Percentiles rank a stretch among this genome's conserved stretches.
Conservation (phyloP, 257 asterid genomes). For the Henckelia pumila region DNA sequence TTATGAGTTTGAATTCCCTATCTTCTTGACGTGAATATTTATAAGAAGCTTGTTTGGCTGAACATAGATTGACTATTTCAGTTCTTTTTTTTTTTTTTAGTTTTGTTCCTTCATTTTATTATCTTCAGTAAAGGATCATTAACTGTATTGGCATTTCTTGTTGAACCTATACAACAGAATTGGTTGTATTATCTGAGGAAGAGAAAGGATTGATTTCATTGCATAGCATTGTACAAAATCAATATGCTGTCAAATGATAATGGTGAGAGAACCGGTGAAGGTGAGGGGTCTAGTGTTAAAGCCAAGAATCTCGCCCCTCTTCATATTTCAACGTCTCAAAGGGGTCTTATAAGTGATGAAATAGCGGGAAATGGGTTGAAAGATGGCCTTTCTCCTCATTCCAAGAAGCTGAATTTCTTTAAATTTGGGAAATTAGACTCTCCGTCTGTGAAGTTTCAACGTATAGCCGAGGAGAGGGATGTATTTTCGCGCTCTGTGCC, state of each 20-base stretch:
- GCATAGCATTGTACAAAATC: conserved; percentile 1
- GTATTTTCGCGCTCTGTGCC: conserved; percentile 73
- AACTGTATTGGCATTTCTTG: neutral
- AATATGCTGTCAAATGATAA: conserved; percentile 53
- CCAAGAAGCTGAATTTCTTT: conserved; percentile 44
- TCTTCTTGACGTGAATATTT: conserved; percentile 3
- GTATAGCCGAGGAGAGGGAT: conserved; percentile 58
- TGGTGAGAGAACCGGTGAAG: conserved; percentile 38
- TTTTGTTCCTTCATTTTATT: too few species aligned
- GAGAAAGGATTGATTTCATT: neutral
- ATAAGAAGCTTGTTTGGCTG: conserved; percentile 1
- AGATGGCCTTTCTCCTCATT: conserved; percentile 31
- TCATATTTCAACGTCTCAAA: conserved; percentile 56
- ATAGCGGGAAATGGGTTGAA: conserved; percentile 28
- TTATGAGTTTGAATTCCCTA: conserved; percentile 14
- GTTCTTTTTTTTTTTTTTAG: too few species aligned
- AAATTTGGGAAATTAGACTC: conserved; percentile 60
- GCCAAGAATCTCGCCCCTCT: conserved; percentile 37
- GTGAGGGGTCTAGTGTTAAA: conserved; percentile 38
- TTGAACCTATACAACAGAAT: neutral
- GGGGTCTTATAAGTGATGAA: conserved; percentile 47
- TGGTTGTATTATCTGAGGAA: neutral
- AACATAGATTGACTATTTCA: neutral
- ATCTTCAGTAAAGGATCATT: neutral
- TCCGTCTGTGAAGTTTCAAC: conserved; percentile 63